Base-by-base conservation (phyloP, 495 filamentous ascomycete species). In the Neurospora africana region DNA sequence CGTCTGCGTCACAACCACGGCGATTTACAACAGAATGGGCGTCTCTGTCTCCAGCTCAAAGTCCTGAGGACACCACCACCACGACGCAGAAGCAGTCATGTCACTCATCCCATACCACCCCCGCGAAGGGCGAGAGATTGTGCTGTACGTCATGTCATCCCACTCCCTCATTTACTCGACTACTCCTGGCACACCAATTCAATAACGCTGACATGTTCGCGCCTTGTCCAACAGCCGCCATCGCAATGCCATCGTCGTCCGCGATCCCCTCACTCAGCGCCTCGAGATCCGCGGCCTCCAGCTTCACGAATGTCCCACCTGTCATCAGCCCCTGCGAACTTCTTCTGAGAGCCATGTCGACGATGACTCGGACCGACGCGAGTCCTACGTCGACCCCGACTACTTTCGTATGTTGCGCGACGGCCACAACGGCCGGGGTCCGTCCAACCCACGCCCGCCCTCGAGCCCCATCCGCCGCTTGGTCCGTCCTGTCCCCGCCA, bases 361-460 rank as follows among this genome's bases (percentile, higher is more conserved):
- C 9, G 41, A 69, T 15, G 53, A 61, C 27, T 70, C 82, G 38
- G 75, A 78, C 10, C 79, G 82, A 30, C 82, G 89, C 47, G 86
- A 89, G 2, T 88, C 89, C 72, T 98, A 95, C 79, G 89, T 97
- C 73, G 91, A 91, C 75, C 93, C 93, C 17, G 89, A 93, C 36
- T 99, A 99, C 82, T 99, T 98, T 81, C 92, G 91, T 77, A 93
- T 97, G 90, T 90, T 99, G 35, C 89, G 91, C 70, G 87, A 79
- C 43, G 83, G 84, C 74, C 78, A 72, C 35, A 11, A 75, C 68
- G 74, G 72, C 41, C 71, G 58, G 17, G 78, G 43, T 75, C 75
- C 61, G 41, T 74, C 71, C 67, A 72, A 76, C 27, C 72, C 81
- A 21, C 75, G 75, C 8, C 80, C 81, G 8, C 82, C 86, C 5